Conservation (phyloP, 1,284 basidiomycete species). For the Trametes versicolor region DNA sequence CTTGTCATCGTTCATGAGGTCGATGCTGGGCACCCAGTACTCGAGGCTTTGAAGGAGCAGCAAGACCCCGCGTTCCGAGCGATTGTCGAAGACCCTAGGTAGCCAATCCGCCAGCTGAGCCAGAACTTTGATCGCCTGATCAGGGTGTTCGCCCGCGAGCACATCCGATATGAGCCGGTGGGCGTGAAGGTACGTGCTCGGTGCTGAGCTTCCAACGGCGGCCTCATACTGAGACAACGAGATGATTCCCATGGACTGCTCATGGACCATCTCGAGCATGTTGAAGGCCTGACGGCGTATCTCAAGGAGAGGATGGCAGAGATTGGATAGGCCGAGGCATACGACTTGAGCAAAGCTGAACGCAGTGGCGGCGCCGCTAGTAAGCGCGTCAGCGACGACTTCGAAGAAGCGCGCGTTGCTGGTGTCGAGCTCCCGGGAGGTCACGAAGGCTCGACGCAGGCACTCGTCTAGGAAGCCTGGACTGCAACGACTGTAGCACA, state of each 20-base stretch:
- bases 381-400: slow-evolving; percentile 80
- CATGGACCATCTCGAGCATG: slow-evolving; percentile 80
- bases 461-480: slow-evolving; percentile 74
- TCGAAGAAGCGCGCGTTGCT: slow-evolving; percentile 81
- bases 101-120: slow-evolving; percentile 81
- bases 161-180: slow-evolving; percentile 83
- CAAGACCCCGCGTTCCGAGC: slow-evolving; percentile 57
- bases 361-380: slow-evolving; percentile 62
- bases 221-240: slow-evolving; percentile 80
- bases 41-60: slow-evolving; percentile 79
- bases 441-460: slow-evolving; percentile 78
- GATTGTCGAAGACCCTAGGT: slow-evolving; percentile 69
- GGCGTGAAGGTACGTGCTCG: slow-evolving; percentile 84
- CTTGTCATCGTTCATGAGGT: slow-evolving; percentile 71
- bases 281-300: slow-evolving; percentile 84
- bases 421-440: slow-evolving; percentile 60
- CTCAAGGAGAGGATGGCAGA: slow-evolving; percentile 77
- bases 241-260: slow-evolving; percentile 66
- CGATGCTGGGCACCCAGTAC: slow-evolving; percentile 82
- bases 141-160: slow-evolving; percentile 84
- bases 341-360: slow-evolving; percentile 82
- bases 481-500: slow-evolving; percentile 71
- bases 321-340: slow-evolving; percentile 88
- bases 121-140: slow-evolving; percentile 75
- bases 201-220: slow-evolving; percentile 77